Evolutionary conservation across 768 basidiomycete species (phyloP).

Genomic region (Sistotremastrum niveocremeum): DNA sequence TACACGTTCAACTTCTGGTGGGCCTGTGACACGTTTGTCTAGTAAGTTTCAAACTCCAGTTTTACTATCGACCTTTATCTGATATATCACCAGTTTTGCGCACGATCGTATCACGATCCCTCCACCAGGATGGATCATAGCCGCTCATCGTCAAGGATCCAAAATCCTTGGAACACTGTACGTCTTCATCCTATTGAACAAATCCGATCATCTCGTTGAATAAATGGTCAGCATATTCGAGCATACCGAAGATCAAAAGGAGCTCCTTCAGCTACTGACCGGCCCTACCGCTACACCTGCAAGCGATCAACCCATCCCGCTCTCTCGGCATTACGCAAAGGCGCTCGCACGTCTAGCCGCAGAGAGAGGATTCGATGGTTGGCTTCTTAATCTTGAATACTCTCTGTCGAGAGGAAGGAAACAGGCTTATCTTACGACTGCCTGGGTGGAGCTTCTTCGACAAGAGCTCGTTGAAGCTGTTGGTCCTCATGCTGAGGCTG

Average conservation of each 20-base stretch:
- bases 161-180: conserved; percentile 72
- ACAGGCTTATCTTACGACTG: conserved; percentile 47
- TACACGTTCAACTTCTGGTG: conserved; percentile 81
- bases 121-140: conserved; percentile 65
- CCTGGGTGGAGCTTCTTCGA: conserved; percentile 56
- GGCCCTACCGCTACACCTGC: background rate
- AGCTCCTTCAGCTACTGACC: conserved; percentile 3
- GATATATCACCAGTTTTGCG: conserved; percentile 45
- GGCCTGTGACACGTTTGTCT: conserved; percentile 55
- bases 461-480: conserved; percentile 43
- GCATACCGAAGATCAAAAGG: conserved; percentile 40
- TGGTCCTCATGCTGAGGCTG: conserved; percentile 51
- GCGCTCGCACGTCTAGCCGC: conserved; percentile 54
- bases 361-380: conserved; percentile 74
- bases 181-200: conserved; percentile 12
- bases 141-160: conserved; percentile 65
- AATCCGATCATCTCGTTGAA: no score
- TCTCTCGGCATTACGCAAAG: conserved; percentile 56
- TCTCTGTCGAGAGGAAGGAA: conserved; percentile 33
- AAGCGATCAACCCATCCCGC: conserved; percentile 24
- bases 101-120: conserved; percentile 72
- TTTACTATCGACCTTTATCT: no score
- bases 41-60: conserved; percentile 32
- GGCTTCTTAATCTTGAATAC: conserved; percentile 67
- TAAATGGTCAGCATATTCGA: conserved; percentile 42